These are phyloP conservation scores for Nadsonia starkeyi-henricii DNA, from an alignment of 1,139 yeast genomes.

Conservation along the genomic window DNA sequence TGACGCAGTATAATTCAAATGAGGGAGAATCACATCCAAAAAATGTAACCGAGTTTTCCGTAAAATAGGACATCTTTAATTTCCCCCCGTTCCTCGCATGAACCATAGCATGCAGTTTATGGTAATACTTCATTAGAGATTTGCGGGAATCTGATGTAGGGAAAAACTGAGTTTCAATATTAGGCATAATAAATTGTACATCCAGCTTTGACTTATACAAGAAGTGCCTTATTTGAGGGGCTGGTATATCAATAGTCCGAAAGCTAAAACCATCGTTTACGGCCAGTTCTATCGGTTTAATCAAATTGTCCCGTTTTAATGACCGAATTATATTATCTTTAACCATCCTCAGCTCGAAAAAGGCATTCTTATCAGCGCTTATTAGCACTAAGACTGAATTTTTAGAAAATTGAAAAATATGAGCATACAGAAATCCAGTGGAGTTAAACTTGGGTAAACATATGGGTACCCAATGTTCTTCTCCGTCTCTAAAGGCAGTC, in stretches of 20 bases:
- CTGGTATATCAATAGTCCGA: slow-evolving; percentile 39
- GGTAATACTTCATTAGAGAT: slow-evolving; percentile 29
- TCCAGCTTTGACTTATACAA: slow-evolving; percentile 56
- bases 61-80: slow-evolving; percentile 21
- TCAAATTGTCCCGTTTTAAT: slow-evolving; percentile 23
- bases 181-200: slow-evolving; percentile 44
- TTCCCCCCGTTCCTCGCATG: slow-evolving; percentile 15
- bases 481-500: slow-evolving; percentile 35
- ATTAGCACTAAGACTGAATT: slow-evolving; percentile 53
- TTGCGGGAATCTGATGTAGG: slow-evolving; percentile 19
- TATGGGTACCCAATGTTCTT: slow-evolving; percentile 86
- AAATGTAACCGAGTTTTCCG: slow-evolving; percentile 30
- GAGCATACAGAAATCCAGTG: slow-evolving; percentile 74
- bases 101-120: slow-evolving; percentile 28
- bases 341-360: slow-evolving; percentile 55
- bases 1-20: slow-evolving; percentile 41
- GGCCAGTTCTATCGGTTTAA: slow-evolving; percentile 26
- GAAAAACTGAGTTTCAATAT: slow-evolving; percentile 20
- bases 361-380: slow-evolving; percentile 72
- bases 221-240: slow-evolving; percentile 61
- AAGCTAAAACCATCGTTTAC: slow-evolving; percentile 28
- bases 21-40: slow-evolving; percentile 42
- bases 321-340: slow-evolving; percentile 39
- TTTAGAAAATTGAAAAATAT: slow-evolving; percentile 44
- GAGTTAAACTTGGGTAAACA: slow-evolving; percentile 86